Percentiles rank a stretch among this genome's conserved stretches.
phyloP scores from a whole-genome alignment of 176 grass and related monocot species.

The Lolium multiflorum region DNA sequence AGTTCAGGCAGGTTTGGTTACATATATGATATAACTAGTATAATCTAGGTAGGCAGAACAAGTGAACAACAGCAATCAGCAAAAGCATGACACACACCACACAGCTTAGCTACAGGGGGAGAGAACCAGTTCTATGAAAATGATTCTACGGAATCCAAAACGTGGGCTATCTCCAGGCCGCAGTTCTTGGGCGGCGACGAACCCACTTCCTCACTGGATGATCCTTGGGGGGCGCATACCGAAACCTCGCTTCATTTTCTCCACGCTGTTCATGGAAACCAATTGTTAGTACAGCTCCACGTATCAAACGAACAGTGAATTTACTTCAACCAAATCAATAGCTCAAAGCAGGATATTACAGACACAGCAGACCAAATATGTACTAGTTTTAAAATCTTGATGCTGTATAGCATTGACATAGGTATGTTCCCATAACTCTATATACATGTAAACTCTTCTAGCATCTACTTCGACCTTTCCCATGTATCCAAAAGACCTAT shows the following conservation, averaged over 20 bases:
- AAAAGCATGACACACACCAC: slow-evolving; percentile 4
- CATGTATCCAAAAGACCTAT: background rate
- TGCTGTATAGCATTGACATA: background rate
- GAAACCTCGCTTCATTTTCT: slow-evolving; percentile 92
- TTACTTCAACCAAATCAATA: background rate
- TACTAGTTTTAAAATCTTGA: background rate
- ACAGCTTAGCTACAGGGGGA: background rate
- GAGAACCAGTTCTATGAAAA: background rate
- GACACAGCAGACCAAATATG: background rate
- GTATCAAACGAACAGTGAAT: background rate
- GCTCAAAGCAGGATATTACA: background rate
- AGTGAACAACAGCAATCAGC: background rate
- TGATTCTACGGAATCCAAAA: background rate
- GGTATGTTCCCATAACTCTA: no score
- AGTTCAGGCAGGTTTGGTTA: background rate
- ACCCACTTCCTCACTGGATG: slow-evolving; percentile 29
- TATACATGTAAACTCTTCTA: no score
- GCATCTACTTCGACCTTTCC: no score
- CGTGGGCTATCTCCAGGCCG: background rate
- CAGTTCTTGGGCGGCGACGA: no score
- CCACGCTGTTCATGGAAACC: slow-evolving; percentile 54
- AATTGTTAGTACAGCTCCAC: slow-evolving; percentile 18
- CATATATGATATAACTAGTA: background rate
- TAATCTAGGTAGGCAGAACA: background rate
- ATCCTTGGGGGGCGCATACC: slow-evolving; percentile 81